A percentile compares a stretch with the other conserved stretches of the same genome.
Evolutionary conservation across 306 rosid genomes (phyloP).

Genomic region (Gillenia trifoliata): DNA sequence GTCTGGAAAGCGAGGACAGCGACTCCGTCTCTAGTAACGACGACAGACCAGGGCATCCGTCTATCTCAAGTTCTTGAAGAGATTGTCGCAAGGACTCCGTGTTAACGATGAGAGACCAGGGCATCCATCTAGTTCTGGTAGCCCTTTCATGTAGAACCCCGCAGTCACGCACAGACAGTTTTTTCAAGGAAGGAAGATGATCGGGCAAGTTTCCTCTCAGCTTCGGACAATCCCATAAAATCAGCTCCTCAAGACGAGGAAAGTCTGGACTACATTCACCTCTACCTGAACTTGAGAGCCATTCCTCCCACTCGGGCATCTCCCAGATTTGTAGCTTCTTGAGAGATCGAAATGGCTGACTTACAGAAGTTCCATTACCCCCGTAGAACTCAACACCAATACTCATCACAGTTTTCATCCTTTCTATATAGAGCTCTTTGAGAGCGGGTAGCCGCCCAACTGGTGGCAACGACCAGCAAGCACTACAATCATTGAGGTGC

Average conservation of each 20-base stretch:
- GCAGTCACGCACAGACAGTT: rapidly evolving
- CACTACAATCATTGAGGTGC: not conserved
- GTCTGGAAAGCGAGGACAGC: no score
- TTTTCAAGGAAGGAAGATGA: not conserved
- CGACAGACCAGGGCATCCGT: no score
- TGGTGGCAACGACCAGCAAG: no score
- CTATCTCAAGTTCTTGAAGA: no score
- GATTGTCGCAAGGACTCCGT: no score
- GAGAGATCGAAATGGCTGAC: not conserved
- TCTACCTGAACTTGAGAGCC: not conserved
- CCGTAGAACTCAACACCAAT: not conserved
- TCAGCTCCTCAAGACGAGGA: not conserved
- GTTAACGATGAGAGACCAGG: no score
- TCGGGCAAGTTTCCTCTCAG: not conserved
- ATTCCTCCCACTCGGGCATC: constrained; percentile 3
- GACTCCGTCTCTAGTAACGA: no score
- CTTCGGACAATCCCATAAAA: not conserved
- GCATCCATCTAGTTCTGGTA: no score
- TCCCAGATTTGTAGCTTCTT: not conserved
- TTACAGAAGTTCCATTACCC: not conserved
- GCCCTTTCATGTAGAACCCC: not conserved
- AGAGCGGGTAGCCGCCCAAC: no score
- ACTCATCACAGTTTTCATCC: no score
- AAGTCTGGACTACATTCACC: not conserved
- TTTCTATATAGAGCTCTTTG: no score